A percentile compares a stretch with the other conserved stretches of the same genome.
These are phyloP conservation scores for Aspergillus texensis DNA, from an alignment of 2,329 filamentous ascomycete species.

Conservation along the genomic window DNA sequence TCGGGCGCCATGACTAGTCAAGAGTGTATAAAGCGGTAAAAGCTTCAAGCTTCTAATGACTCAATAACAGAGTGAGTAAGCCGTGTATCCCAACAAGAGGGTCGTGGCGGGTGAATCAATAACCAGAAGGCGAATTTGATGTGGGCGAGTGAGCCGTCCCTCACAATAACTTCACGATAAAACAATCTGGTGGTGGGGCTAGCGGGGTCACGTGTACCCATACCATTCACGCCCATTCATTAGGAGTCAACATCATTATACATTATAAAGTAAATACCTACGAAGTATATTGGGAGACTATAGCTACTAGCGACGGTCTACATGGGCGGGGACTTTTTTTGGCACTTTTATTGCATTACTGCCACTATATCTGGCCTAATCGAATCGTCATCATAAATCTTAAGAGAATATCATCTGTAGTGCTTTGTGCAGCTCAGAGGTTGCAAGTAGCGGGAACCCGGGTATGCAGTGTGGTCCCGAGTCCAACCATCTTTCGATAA, in stretches of 20 bases:
- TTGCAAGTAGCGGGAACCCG: conserved; percentile 10
- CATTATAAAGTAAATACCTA: background rate
- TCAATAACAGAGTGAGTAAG: background rate
- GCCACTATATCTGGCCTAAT: conserved; percentile 26
- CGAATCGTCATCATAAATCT: conserved; percentile 31
- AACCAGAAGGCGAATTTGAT: conserved; percentile 6
- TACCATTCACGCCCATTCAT: conserved; percentile 17
- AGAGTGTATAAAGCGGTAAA: conserved; percentile 11
- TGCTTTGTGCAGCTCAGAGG: conserved; percentile 11
- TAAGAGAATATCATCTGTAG: conserved; percentile 13
- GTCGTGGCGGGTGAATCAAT: conserved; percentile 10
- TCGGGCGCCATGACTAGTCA: conserved; percentile 46
- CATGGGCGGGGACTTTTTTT: background rate
- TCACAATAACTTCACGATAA: conserved; percentile 7
- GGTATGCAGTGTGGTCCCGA: conserved; percentile 10
- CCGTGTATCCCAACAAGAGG: conserved; percentile 1
- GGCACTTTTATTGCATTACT: conserved; percentile 25
- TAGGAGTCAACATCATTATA: background rate
- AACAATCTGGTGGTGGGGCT: conserved; percentile 23
- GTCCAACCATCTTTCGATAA: conserved; percentile 12
- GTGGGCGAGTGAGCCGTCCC: conserved; percentile 16
- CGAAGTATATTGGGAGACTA: background rate
- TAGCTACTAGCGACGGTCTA: background rate
- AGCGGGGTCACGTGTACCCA: conserved; percentile 19
- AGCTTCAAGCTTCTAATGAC: conserved; percentile 5